These are phyloP conservation scores for Capsella rubella DNA, from an alignment of 441 rosid species.

Conservation along the genomic window DNA sequence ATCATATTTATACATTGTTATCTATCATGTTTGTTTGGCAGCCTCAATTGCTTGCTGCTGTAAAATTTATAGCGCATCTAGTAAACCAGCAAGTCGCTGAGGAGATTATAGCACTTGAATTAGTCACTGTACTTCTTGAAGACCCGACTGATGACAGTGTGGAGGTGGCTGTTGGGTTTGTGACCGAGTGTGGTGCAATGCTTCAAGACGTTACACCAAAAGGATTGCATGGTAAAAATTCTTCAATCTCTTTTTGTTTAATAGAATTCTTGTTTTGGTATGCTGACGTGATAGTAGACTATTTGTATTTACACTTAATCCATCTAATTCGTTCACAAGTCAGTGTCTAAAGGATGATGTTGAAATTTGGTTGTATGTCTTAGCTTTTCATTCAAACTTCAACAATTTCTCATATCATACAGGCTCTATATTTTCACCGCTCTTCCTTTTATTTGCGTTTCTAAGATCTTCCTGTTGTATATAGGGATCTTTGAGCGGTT, in stretches of 20 bases:
- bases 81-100: conserved; percentile 95
- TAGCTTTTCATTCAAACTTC: conserved; percentile 3
- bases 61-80: conserved; percentile 87
- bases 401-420: conserved; percentile 3
- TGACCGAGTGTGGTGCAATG: conserved; percentile 86
- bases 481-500: conserved; percentile 93
- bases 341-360: background rate
- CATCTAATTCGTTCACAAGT: background rate
- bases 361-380: background rate
- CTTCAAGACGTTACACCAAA: conserved; percentile 89
- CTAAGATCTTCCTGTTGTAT: conserved; percentile 33
- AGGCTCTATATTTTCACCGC: conserved; percentile 3
- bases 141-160: conserved; percentile 91
- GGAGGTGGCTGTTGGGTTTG: conserved; percentile 96
- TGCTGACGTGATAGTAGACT: background rate
- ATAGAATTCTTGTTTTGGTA: background rate
- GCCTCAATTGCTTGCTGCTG: conserved; percentile 92
- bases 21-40: conserved; percentile 45
- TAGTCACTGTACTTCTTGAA: conserved; percentile 71
- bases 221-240: conserved; percentile 72
- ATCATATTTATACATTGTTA: conserved; percentile 10
- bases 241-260: conserved; percentile 28
- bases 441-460: background rate
- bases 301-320: conserved; percentile 14
- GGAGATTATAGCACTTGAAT: conserved; percentile 82